Conservation (phyloP, 108 stramenopile genomes). For the Hondaea fermentalgiana region DNA sequence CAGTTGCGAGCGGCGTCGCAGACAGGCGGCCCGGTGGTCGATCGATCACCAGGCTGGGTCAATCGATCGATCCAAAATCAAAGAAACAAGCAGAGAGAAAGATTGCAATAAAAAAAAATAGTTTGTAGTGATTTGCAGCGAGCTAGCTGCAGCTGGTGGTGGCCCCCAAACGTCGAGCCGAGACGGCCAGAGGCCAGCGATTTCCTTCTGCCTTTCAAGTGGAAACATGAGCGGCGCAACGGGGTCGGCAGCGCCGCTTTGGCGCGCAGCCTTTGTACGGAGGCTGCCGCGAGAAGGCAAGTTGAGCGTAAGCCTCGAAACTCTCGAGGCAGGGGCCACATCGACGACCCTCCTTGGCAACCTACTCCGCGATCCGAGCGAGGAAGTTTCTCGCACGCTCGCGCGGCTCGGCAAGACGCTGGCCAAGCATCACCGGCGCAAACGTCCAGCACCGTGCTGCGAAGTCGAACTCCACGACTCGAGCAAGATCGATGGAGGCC, state of each 20-base stretch:
- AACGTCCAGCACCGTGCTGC: not conserved
- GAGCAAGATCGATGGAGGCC: not conserved
- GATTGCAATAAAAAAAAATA: too few species aligned
- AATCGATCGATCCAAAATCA: too few species aligned
- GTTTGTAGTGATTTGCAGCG: too few species aligned
- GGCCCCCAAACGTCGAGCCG: too few species aligned
- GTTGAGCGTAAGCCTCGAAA: not conserved
- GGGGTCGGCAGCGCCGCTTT: not conserved
- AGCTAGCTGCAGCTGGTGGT: too few species aligned
- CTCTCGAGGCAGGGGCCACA: not conserved
- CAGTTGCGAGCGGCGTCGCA: too few species aligned
- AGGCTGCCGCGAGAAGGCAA: not conserved
- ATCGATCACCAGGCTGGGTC: too few species aligned
- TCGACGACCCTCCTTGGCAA: not conserved
- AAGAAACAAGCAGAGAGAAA: too few species aligned
- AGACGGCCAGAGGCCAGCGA: too few species aligned
- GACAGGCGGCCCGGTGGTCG: too few species aligned
- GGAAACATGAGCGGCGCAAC: not conserved
- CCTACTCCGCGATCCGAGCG: not conserved
- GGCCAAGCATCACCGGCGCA: not conserved
- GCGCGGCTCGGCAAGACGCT: not conserved
- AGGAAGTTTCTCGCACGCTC: not conserved
- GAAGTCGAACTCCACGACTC: not conserved
- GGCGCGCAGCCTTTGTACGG: not conserved
- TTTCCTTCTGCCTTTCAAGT: too few species aligned